These are phyloP conservation scores for Dryadomyces quercivorus DNA, from an alignment of 2,329 filamentous ascomycete species.

Conservation along the genomic window DNA sequence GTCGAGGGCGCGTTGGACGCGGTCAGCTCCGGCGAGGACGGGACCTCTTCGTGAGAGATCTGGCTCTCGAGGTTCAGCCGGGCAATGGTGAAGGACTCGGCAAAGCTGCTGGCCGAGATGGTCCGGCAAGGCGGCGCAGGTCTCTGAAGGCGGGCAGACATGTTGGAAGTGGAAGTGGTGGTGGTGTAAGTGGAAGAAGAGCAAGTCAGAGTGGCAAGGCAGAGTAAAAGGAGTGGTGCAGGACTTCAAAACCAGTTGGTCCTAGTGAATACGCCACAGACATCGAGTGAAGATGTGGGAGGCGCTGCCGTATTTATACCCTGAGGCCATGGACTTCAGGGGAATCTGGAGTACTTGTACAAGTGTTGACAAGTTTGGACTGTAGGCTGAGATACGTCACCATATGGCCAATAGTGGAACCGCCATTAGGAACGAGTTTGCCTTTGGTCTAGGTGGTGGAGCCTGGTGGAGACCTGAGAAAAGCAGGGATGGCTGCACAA, in stretches of 20 bases:
- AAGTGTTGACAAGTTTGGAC: not conserved
- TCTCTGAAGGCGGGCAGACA: slow-evolving; percentile 15
- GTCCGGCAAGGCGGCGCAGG: slow-evolving; percentile 17
- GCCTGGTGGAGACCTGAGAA: not conserved
- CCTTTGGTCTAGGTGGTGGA: not conserved
- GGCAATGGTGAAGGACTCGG: slow-evolving; percentile 20
- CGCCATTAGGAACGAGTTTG: not conserved
- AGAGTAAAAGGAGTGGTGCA: not conserved
- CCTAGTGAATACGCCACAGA: not conserved
- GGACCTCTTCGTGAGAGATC: slow-evolving; percentile 10
- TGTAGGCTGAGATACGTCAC: not conserved
- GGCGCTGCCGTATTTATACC: not conserved
- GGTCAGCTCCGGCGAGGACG: slow-evolving; percentile 3
- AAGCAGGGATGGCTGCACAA: not conserved
- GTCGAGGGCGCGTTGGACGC: not conserved
- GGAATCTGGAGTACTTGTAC: not conserved
- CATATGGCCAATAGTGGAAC: not conserved
- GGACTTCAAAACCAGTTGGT: not conserved
- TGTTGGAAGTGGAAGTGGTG: slow-evolving; percentile 3
- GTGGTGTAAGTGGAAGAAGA: not conserved
- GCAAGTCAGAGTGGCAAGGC: too few relatives aligned
- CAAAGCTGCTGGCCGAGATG: slow-evolving; percentile 19
- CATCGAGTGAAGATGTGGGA: not conserved
- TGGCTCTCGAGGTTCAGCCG: slow-evolving; percentile 17
- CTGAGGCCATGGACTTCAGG: not conserved